phyloP scores from a whole-genome alignment of 768 basidiomycete species.

The Austroboletus eburneus region DNA sequence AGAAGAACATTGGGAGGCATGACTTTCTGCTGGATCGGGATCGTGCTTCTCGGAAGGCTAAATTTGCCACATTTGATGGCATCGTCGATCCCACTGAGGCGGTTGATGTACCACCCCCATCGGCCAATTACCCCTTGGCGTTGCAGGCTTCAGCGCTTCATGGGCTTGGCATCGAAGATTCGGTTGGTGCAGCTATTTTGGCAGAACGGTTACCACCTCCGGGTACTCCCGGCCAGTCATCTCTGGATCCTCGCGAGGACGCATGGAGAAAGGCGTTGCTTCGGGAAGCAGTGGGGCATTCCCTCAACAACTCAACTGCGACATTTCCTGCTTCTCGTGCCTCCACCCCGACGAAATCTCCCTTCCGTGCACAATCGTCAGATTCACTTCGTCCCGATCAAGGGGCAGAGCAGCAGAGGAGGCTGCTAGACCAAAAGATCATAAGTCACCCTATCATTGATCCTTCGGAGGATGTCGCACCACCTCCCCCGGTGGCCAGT shows the following conservation, averaged over 20 bases:
- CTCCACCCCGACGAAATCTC: slow-evolving; percentile 37
- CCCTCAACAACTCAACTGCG: slow-evolving; percentile 56
- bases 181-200: slow-evolving; percentile 69
- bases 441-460: slow-evolving; percentile 38
- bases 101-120: slow-evolving; percentile 73
- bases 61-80: slow-evolving; percentile 42
- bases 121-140: slow-evolving; percentile 65
- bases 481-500: slow-evolving; percentile 15
- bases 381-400: slow-evolving; percentile 21
- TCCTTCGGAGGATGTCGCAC: slow-evolving; percentile 29
- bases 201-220: slow-evolving; percentile 71
- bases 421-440: slow-evolving; percentile 41
- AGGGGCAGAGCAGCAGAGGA: slow-evolving; percentile 22
- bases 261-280: slow-evolving; percentile 75
- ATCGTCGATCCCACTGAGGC: slow-evolving; percentile 82
- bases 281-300: slow-evolving; percentile 75
- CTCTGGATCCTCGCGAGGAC: slow-evolving; percentile 52
- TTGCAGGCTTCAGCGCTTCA: slow-evolving; percentile 71
- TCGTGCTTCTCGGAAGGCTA: slow-evolving; percentile 35
- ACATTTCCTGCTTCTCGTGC: slow-evolving; percentile 31
- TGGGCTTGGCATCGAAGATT: slow-evolving; percentile 70
- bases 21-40: slow-evolving; percentile 45
- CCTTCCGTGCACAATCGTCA: slow-evolving; percentile 18
- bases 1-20: slow-evolving; percentile 63
- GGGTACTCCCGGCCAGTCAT: slow-evolving; percentile 55